Percentiles rank a stretch among this genome's conserved stretches.
phyloP scores from a whole-genome alignment of 2,329 filamentous ascomycete species.

The Cladosporium sp. region DNA sequence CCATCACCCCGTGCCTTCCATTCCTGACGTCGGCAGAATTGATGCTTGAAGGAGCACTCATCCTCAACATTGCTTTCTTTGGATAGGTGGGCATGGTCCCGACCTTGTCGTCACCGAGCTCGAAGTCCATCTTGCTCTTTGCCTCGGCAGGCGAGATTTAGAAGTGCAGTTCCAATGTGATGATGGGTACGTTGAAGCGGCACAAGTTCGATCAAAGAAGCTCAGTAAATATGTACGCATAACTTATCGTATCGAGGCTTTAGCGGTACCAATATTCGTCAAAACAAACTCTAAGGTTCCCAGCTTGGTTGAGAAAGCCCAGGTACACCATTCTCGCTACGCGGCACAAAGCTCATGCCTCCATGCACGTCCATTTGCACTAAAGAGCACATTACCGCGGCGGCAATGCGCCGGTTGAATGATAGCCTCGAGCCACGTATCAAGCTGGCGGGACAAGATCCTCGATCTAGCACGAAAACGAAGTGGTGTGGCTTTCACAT shows the following conservation, averaged over 20 bases:
- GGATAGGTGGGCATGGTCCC: not conserved
- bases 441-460: not conserved
- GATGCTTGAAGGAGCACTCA: constrained; percentile 10
- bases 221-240: not conserved
- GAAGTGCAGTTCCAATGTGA: not conserved
- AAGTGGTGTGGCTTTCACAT: constrained; percentile 2
- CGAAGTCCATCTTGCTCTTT: not conserved
- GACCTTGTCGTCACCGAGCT: not conserved
- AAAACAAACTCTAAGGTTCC: not conserved
- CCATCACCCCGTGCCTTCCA: constrained; percentile 12
- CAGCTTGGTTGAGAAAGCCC: not conserved
- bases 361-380: not conserved
- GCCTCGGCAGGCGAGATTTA: not conserved
- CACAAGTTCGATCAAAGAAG: not conserved
- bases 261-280: not conserved
- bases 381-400: not conserved
- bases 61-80: constrained; percentile 1
- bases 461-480: not conserved
- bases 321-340: not conserved
- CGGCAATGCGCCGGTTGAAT: not conserved
- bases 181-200: too few relatives aligned
- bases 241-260: not conserved
- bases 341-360: not conserved
- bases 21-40: constrained; percentile 11
- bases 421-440: not conserved